These are phyloP conservation scores for Fusarium duplospermum DNA, from an alignment of 2,329 filamentous ascomycete genomes.

Conservation along the genomic window DNA sequence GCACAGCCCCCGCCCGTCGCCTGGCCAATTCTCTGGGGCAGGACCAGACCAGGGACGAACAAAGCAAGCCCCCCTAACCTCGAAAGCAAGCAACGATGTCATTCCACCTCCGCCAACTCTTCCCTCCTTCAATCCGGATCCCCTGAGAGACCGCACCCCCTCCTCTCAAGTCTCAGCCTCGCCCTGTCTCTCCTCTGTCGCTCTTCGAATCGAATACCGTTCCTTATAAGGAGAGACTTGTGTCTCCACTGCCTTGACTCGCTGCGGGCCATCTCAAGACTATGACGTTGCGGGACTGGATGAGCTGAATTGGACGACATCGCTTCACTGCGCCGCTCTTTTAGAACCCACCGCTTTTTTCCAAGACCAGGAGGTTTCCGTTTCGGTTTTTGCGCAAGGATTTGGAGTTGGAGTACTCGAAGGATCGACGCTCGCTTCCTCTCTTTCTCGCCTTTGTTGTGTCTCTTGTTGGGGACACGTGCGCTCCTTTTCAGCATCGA, in stretches of 20 bases:
- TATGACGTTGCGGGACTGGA: constrained; percentile 43
- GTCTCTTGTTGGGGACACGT: constrained; percentile 30
- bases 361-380: background rate
- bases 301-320: constrained; percentile 40
- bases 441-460: constrained; percentile 24
- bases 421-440: constrained; percentile 28
- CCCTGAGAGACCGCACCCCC: constrained; percentile 25
- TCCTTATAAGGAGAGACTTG: constrained; percentile 24
- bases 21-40: constrained; percentile 44
- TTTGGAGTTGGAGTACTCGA: constrained; percentile 1
- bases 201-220: constrained; percentile 10
- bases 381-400: background rate
- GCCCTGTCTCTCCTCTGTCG: constrained; percentile 15
- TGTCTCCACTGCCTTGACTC: constrained; percentile 18
- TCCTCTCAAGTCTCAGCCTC: constrained; percentile 30
- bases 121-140: constrained; percentile 40
- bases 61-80: constrained; percentile 39
- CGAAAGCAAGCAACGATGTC: constrained; percentile 40
- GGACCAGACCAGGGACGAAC: constrained; percentile 32
- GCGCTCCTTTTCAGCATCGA: constrained; percentile 33
- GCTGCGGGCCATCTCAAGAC: constrained; percentile 23
- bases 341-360: constrained; percentile 13
- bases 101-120: constrained; percentile 41
- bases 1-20: constrained; percentile 45
- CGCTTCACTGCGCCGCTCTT: constrained; percentile 23